A percentile compares a stretch with the other conserved stretches of the same genome.
phyloP scores from a whole-genome alignment of 495 filamentous ascomycete species.

The Podospora comata region DNA sequence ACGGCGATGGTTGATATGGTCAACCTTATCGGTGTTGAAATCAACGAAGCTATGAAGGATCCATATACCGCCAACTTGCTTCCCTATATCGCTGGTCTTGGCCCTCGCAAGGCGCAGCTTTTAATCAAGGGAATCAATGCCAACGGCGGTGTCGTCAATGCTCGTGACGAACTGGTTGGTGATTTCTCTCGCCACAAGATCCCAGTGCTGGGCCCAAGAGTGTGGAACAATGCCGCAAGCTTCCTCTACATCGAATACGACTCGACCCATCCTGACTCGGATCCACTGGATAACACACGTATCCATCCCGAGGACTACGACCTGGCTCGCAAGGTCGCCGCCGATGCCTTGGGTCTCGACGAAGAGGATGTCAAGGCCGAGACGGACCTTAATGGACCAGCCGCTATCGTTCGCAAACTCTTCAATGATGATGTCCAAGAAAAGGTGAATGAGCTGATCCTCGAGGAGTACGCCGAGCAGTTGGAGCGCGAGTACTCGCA shows the following conservation, averaged over 20 bases:
- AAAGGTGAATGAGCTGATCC: constrained; percentile 90
- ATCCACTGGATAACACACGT: constrained; percentile 93
- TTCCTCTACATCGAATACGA: constrained; percentile 90
- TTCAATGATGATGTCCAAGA: constrained; percentile 89
- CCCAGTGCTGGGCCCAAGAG: constrained; percentile 79
- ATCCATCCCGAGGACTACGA: constrained; percentile 99
- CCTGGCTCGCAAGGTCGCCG: constrained; percentile 94
- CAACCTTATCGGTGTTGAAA: constrained; percentile 89
- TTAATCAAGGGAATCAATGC: constrained; percentile 86
- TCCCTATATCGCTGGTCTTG: constrained; percentile 87
- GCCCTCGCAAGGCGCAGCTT: constrained; percentile 84
- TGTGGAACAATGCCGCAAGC: constrained; percentile 95
- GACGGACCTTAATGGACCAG: constrained; percentile 78
- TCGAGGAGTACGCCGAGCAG: constrained; percentile 96
- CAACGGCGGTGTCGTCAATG: constrained; percentile 76
- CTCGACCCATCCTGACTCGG: constrained; percentile 68
- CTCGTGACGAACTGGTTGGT: constrained; percentile 81
- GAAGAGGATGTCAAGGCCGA: constrained; percentile 97
- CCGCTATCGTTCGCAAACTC: constrained; percentile 86
- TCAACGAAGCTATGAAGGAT: constrained; percentile 84
- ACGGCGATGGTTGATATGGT: constrained; percentile 97
- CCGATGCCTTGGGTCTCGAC: constrained; percentile 91
- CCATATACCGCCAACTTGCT: constrained; percentile 78
- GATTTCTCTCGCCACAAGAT: constrained; percentile 71
- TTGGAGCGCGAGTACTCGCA: constrained; percentile 88